Base-by-base conservation (phyloP, 2,329 filamentous ascomycete genomes). In the Phaeosphaeria sp. region DNA sequence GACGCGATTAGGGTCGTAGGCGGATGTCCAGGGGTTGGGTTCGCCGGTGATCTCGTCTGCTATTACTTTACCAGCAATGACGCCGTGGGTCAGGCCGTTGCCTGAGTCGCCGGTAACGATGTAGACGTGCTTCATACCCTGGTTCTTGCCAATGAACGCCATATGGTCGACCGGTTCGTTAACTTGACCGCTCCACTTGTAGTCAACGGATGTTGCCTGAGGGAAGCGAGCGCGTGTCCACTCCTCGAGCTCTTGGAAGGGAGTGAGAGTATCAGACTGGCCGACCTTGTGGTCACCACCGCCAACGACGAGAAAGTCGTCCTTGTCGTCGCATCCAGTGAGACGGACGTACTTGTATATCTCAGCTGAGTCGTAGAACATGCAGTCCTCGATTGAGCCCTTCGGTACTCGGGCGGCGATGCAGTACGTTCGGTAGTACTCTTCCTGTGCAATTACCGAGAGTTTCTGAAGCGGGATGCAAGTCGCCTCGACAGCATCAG, bases 241-340 rank as follows among this genome's bases (percentile, higher is more conserved):
- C 0, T 66, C 65, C 66, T 85, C 84, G 3, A 87, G 78, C 62
- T 85, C 81, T 1, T 75, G 72, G 57, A 83, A 85, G 6, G 82
- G 80, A 0, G 78, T 78, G 0, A 74, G 67, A 1, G 81, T 75
- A 1, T 79, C 73, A 44, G 82, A 79, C 61, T 86, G 83, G 0
- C 84, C 84, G n/a, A 86, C 83, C 66, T 85, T 84, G 75, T 87
- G 85, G 63, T 87, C 85, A 50, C 82, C 81, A 1, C 85, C 85
- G 6, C 84, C 85, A 6, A 86, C 78, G 5, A 87, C 74, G 49
- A 87, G 67, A 67, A 86, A 87, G 62, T 86, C 84, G 44, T 85
- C 72, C 54, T 81, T 72, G 0, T 82, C 79, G 54, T 87, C 84
- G 65, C 84, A 85, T 0, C 70, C 74, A 0, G 84, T 86, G 11